Conservation (phyloP, 345 rosid species). For the Gossypium arboreum region DNA sequence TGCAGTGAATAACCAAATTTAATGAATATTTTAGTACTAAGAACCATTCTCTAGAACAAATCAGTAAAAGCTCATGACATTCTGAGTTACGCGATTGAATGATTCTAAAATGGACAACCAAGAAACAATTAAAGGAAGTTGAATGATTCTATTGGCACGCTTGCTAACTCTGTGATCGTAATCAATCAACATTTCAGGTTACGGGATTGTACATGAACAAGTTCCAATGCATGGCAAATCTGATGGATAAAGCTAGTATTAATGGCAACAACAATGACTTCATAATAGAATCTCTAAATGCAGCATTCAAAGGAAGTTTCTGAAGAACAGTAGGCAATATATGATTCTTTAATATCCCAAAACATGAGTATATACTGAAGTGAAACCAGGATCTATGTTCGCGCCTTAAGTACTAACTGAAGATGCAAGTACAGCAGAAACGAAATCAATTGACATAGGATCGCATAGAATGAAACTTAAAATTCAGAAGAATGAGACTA, state of each 20-base stretch:
- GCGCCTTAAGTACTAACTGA: not conserved
- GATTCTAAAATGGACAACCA: not conserved
- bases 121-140: not conserved
- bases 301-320: not conserved
- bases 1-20: constrained; percentile 12
- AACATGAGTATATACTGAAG: not conserved
- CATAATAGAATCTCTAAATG: not conserved
- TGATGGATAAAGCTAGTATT: not conserved
- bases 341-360: not conserved
- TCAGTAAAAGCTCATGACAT: not conserved
- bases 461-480: not conserved
- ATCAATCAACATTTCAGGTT: not conserved
- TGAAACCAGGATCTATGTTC: not conserved
- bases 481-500: constrained; percentile 6
- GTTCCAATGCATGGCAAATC: not conserved
- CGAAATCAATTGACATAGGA: not conserved
- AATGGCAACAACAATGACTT: not conserved
- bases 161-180: not conserved
- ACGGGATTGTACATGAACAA: not conserved
- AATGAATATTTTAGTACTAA: not conserved
- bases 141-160: not conserved
- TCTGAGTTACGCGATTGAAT: not conserved
- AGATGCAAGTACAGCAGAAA: not conserved
- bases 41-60: not conserved
- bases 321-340: not conserved